phyloP scores from a whole-genome alignment of 208 protist genomes.

The Leishmania guyanensis region DNA sequence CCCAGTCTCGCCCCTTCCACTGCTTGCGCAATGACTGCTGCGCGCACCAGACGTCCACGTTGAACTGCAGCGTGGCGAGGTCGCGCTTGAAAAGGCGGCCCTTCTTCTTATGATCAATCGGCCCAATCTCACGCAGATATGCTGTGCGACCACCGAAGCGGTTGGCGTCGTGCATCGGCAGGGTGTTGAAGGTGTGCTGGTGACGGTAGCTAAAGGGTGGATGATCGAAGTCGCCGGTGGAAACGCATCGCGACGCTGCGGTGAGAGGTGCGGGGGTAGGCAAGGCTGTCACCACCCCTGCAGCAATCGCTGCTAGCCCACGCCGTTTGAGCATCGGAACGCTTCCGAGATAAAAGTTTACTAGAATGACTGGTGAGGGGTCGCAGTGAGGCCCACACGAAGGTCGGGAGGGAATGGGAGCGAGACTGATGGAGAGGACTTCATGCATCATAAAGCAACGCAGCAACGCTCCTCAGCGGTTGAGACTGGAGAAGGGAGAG shows the following conservation, averaged over 20 bases:
- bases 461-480: neutral
- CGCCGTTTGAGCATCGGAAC: conserved; percentile 2
- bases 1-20: conserved; percentile 91
- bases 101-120: conserved; percentile 71
- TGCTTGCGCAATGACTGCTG: conserved; percentile 86
- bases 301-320: neutral
- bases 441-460: neutral
- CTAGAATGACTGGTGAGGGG: neutral
- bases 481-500: neutral
- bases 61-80: conserved; percentile 73
- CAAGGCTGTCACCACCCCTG: neutral
- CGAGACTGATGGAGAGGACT: neutral
- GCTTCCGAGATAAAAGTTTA: too few relatives aligned
- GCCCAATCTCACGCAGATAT: conserved; percentile 85
- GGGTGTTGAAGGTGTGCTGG: conserved; percentile 84
- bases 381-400: neutral
- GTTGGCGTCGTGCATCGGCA: conserved; percentile 86
- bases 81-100: conserved; percentile 87
- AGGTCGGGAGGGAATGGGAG: neutral
- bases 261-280: neutral
- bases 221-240: conserved; percentile 78
- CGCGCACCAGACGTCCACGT: conserved; percentile 90
- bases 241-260: conserved; percentile 24
- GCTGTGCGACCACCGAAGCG: conserved; percentile 84
- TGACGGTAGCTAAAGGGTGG: conserved; percentile 62